Base-by-base conservation (phyloP, 2,329 filamentous ascomycete genomes). In the Fonsecaea erecta region DNA sequence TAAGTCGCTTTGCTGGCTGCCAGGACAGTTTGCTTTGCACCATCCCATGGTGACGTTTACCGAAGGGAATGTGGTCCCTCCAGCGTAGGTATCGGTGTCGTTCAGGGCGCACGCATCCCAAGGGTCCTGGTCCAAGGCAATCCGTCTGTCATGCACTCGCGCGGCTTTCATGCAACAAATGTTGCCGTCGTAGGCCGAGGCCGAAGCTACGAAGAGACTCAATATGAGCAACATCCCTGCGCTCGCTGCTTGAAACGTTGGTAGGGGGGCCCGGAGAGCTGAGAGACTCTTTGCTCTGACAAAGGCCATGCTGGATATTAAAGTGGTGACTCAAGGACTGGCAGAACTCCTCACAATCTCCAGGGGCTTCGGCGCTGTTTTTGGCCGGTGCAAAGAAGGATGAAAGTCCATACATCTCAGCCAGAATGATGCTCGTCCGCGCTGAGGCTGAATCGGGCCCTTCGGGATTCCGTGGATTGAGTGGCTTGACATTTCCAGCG, bases 1-100 rank as follows among this genome's bases (percentile, higher is more conserved):
- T 35, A 55, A 24, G 12, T 55, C 52, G 21, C 52, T 55, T 9
- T 21, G 52, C 52, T 37, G 52, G 16, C 26, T 58, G 21, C 43
- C 18, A 26, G 18, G 43, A 24, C 43, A 48, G 11, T 48, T n/a
- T 48, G 43, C 43, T 48, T 26, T 48, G 43, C 43, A 48, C 43
- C 43, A 48, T 48, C 43, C 43, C 43, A 48, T 48, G 8, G 43
- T 48, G 43, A 48, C 21, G 26, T 48, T 48, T 1, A 48, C 16
- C 43, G 43, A 48, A 12, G 43, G 43, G 43, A 48, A 48, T 11
- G 43, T 48, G 18, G 18, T 48, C 21, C 43, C 43, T 26, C 12
- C 8, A 14, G 18, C 12, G 21, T 26, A 48, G 26, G 43, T 48
- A 12, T 48, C 43, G 18, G 43, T 48, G 11, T 24, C 18, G 21